Base-by-base conservation (phyloP, 2,329 filamentous ascomycete species). In the Fusarium pseudonygamai region DNA sequence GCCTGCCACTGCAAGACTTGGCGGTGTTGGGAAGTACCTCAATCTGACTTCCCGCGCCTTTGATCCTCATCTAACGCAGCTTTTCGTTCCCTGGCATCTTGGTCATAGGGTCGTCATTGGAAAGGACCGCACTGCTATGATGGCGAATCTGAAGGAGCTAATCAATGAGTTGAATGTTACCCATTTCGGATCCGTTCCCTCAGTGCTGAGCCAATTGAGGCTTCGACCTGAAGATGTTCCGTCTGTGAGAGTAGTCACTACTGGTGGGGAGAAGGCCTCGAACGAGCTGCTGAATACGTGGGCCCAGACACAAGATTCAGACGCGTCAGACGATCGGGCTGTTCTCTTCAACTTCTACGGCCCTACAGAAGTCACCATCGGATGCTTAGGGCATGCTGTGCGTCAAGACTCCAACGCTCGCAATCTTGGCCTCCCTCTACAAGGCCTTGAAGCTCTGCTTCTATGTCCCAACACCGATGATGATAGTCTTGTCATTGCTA, bases 301-400 rank as follows among this genome's bases (percentile, higher is more conserved):
- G 64, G 52, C 52, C 0, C 45, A 46, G 4, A 3, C 2, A 0
- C 36, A 34, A 20, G 28, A 11, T 3, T 14, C 37, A 2, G 7
- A 3, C 4, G 1, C 24, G 0, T 5, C 26, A 2, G 39, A 60
- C 0, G 36, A 61, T 0, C 22, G 5, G 5, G 39, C 55, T 5
- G 69, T 47, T 5, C 58, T 72, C 4, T 69, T 72, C 26, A 72
- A 72, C 22, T 72, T 72, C 9, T 72, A 72, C 5, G 69, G 69
- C 0, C 69, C 69, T 8, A 72, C 69, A 0, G 69, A 72, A 56
- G 69, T 52, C 11, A 72, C 69, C 1, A 64, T 72, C 1, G 69
- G 69, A 3, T 72, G 69, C n/a, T 34, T 72, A 1, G 64, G 69
- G 0, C 64, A 72, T 6, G 34, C 64, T 8, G 69, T 72, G 4